A percentile compares a stretch with the other conserved stretches of the same genome.
These are phyloP conservation scores for Arctium lappa DNA, from an alignment of 129 eudicot species.

Conservation along the genomic window DNA sequence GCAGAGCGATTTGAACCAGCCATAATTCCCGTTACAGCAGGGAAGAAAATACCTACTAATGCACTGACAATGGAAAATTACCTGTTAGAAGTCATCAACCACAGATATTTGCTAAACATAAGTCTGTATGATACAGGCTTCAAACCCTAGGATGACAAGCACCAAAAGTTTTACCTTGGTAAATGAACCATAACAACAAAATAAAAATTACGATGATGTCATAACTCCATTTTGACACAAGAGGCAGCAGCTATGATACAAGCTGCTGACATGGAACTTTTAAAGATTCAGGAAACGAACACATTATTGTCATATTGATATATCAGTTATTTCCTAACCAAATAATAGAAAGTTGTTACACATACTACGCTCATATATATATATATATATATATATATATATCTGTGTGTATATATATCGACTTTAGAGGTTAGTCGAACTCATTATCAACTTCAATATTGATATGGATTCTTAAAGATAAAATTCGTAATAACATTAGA, in stretches of 20 bases:
- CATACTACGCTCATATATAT: background rate
- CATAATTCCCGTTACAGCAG: conserved; percentile 99
- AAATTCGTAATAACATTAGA: background rate
- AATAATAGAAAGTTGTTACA: background rate
- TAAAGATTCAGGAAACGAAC: background rate
- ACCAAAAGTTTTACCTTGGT: background rate
- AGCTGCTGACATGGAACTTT: conserved; percentile 17
- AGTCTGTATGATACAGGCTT: background rate
- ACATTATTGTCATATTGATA: background rate
- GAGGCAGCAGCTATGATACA: background rate
- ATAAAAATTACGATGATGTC: background rate
- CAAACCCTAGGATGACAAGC: conserved; percentile 8
- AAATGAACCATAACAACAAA: conserved; percentile 5
- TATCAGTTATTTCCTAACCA: background rate
- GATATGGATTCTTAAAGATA: background rate
- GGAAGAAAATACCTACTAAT: conserved; percentile 96
- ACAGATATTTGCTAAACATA: background rate
- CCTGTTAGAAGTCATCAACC: conserved; percentile 18
- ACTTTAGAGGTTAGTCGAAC: background rate
- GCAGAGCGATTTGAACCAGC: conserved; percentile 99
- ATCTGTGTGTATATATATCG: background rate
- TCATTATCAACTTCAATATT: background rate
- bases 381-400: too few relatives aligned
- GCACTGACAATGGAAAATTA: conserved; percentile 55
- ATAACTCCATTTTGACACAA: background rate